These are phyloP conservation scores for Apophysomyces variabilis DNA, from an alignment of 371 early-diverging fungal species.

Conservation along the genomic window DNA sequence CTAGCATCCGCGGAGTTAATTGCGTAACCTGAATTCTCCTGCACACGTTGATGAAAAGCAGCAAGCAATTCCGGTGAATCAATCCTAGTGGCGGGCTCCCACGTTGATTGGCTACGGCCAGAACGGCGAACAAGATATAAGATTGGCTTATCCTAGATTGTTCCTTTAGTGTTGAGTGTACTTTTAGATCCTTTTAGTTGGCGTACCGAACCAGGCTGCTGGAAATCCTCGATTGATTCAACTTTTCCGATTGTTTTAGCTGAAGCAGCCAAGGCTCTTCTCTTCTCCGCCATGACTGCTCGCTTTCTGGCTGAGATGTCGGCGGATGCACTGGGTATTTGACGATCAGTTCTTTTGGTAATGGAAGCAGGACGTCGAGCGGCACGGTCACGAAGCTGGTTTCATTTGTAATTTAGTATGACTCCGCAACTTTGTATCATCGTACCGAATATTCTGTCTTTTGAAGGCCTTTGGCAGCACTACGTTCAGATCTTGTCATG, in stretches of 20 bases:
- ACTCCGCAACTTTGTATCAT: background rate
- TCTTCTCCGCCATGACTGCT: background rate
- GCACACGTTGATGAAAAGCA: conserved; percentile 21
- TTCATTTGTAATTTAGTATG: background rate
- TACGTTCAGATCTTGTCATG: background rate
- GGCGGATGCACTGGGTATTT: background rate
- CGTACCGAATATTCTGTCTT: background rate
- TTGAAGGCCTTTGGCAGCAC: background rate
- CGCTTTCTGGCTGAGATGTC: background rate
- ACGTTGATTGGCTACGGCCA: background rate
- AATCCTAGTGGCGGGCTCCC: conserved; percentile 15
- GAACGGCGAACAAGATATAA: background rate
- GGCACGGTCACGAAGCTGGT: background rate
- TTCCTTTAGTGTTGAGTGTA: background rate
- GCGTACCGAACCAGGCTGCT: background rate
- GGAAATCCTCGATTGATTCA: background rate
- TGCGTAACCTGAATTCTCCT: conserved; percentile 25
- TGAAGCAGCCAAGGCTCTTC: background rate
- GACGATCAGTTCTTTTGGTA: background rate
- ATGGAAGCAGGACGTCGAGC: background rate
- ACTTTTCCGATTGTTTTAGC: background rate
- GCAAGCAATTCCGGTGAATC: conserved; percentile 12
- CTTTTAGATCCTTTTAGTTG: background rate
- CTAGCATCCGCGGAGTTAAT: background rate
- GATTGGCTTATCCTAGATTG: background rate